A percentile compares a stretch with the other conserved stretches of the same genome.
Conservation (phyloP, 371 early-diverging fungal genomes). For the Gilbertella persicaria region DNA sequence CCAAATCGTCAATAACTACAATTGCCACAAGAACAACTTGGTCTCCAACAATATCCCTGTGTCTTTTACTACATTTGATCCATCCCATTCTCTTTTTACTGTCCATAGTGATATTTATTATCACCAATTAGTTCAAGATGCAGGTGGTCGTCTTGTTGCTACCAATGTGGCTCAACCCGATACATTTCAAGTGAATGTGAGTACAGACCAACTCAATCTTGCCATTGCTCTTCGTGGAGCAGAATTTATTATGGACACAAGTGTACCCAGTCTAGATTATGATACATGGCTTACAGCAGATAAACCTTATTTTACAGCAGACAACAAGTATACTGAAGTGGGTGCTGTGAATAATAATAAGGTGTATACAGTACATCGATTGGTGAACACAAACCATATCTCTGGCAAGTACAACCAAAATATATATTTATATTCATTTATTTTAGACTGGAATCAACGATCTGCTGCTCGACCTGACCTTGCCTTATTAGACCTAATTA, state of each 20-base stretch:
- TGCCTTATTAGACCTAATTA: slow-evolving; percentile 24
- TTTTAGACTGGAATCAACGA: slow-evolving; percentile 40
- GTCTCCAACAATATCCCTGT: neutral
- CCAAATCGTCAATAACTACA: slow-evolving; percentile 17
- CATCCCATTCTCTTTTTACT: neutral
- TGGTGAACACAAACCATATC: slow-evolving; percentile 2
- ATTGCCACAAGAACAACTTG: slow-evolving; percentile 25
- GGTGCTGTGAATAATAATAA: slow-evolving; percentile 6
- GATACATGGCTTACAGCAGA: slow-evolving; percentile 2
- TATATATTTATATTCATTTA: neutral
- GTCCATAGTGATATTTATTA: slow-evolving; percentile 12
- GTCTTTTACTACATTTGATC: slow-evolving; percentile 17
- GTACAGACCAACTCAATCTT: neutral
- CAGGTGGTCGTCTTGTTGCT: slow-evolving; percentile 11
- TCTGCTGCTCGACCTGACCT: slow-evolving; percentile 47
- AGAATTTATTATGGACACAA: slow-evolving; percentile 15
- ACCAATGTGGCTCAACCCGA: slow-evolving; percentile 6
- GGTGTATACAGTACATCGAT: slow-evolving; percentile 13
- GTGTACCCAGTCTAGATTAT: slow-evolving; percentile 4
- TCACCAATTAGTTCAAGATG: slow-evolving; percentile 20
- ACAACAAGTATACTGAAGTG: neutral
- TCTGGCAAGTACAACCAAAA: slow-evolving; percentile 12
- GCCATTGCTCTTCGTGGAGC: slow-evolving; percentile 4
- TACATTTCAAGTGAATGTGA: neutral
- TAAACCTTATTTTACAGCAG: neutral